A percentile compares a stretch with the other conserved stretches of the same genome.
phyloP scores from a whole-genome alignment of 139 green algal genomes.

The Nannochloris sp. region DNA sequence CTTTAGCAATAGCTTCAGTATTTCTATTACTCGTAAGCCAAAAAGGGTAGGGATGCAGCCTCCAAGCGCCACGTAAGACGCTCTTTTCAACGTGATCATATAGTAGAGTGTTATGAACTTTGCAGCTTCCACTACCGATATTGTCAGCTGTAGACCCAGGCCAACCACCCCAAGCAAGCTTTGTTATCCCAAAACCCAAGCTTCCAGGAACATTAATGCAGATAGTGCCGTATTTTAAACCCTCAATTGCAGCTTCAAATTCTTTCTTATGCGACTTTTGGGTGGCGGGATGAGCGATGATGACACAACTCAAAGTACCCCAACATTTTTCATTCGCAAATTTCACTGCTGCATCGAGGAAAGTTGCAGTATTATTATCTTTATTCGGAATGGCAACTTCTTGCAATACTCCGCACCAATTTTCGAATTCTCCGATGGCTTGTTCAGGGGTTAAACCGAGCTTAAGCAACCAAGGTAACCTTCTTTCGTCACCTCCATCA shows the following conservation, averaged over 20 bases:
- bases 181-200: conserved; percentile 40
- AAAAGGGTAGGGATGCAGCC: conserved; percentile 47
- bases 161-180: conserved; percentile 64
- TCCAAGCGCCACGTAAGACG: conserved; percentile 58
- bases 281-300: conserved; percentile 48
- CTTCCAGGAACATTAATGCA: conserved; percentile 53
- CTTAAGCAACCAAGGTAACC: conserved; percentile 35
- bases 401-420: conserved; percentile 74
- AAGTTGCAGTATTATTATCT: conserved; percentile 28
- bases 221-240: conserved; percentile 64
- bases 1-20: conserved; percentile 13
- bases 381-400: conserved; percentile 52
- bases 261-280: conserved; percentile 17
- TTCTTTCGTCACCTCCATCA: conserved; percentile 3
- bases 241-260: conserved; percentile 45
- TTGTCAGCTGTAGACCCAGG: conserved; percentile 34
- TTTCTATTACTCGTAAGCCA: conserved; percentile 48
- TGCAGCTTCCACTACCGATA: conserved; percentile 62
- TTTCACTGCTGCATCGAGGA: conserved; percentile 40
- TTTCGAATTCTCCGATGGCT: conserved; percentile 48
- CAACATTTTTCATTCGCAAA: conserved; percentile 65
- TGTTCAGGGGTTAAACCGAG: conserved; percentile 29
- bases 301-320: conserved; percentile 54
- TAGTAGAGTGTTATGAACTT: conserved; percentile 76
- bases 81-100: conserved; percentile 73